A percentile compares a stretch with the other conserved stretches of the same genome.
Conservation (phyloP, 148 eudicot genomes). For the Bassia scoparia region DNA sequence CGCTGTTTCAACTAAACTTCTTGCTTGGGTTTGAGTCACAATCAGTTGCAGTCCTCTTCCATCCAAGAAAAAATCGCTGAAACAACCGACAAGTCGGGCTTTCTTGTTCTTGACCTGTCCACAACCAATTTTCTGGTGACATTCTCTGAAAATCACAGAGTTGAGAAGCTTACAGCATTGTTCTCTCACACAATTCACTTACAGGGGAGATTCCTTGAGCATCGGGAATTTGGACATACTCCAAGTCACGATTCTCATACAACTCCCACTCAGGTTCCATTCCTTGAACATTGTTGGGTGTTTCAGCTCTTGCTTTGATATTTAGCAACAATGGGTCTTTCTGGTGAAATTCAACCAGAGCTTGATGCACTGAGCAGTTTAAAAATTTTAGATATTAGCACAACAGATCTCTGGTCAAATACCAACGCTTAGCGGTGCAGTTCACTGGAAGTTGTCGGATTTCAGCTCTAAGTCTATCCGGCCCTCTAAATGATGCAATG, state of each 20-base stretch:
- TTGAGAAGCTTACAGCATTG: slow-evolving; percentile 80
- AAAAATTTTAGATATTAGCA: slow-evolving; percentile 75
- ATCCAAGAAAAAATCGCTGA: slow-evolving; percentile 48
- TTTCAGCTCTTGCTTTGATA: slow-evolving; percentile 81
- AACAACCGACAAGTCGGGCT: slow-evolving; percentile 59
- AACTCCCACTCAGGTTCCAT: slow-evolving; percentile 75
- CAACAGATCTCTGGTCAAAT: slow-evolving; percentile 83
- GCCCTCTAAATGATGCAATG: slow-evolving; percentile 72
- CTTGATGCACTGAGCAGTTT: slow-evolving; percentile 85
- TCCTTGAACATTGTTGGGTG: slow-evolving; percentile 89
- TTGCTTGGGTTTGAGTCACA: slow-evolving; percentile 80
- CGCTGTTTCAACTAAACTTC: slow-evolving; percentile 66
- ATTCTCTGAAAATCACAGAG: slow-evolving; percentile 60
- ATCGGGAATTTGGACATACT: slow-evolving; percentile 93
- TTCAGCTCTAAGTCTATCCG: slow-evolving; percentile 83
- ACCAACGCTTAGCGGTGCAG: slow-evolving; percentile 94
- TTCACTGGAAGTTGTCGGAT: slow-evolving; percentile 84
- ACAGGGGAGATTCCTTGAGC: slow-evolving; percentile 65
- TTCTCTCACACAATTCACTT: slow-evolving; percentile 72
- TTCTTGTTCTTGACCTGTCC: slow-evolving; percentile 82
- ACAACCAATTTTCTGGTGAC: slow-evolving; percentile 74
- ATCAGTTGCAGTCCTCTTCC: slow-evolving; percentile 70
- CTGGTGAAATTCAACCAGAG: slow-evolving; percentile 90
- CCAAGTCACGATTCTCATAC: slow-evolving; percentile 85
- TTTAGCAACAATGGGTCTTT: slow-evolving; percentile 75